Evolutionary conservation across 208 protist genomes (phyloP).

Genomic region (Strigomonas galati): DNA sequence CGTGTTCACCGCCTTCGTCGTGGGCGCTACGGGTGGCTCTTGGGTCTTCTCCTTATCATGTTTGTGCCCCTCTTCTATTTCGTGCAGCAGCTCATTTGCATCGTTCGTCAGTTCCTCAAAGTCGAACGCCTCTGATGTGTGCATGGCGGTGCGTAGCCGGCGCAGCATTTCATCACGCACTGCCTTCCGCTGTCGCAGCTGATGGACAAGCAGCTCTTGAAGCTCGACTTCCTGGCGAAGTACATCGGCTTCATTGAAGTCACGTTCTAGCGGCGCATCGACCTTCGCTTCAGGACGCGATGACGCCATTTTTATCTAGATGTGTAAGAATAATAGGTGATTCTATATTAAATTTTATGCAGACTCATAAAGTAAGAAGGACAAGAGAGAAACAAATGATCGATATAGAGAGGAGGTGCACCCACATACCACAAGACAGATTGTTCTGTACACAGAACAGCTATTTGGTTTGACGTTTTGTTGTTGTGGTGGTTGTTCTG

Average conservation of each 20-base stretch:
- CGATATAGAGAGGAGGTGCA: too few relatives aligned
- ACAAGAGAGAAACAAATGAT: too few relatives aligned
- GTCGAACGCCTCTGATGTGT: slow-evolving; percentile 5
- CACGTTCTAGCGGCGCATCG: neutral
- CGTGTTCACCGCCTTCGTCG: neutral
- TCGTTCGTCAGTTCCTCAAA: slow-evolving; percentile 15
- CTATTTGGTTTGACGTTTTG: too few relatives aligned
- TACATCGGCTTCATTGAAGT: neutral
- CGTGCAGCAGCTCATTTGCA: slow-evolving; percentile 16
- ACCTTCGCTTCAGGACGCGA: too few relatives aligned
- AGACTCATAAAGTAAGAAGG: too few relatives aligned
- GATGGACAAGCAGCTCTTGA: slow-evolving; percentile 26
- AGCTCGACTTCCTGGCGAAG: slow-evolving; percentile 26
- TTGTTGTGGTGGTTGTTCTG: too few relatives aligned
- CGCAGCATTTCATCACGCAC: slow-evolving; percentile 23
- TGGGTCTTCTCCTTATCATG: neutral
- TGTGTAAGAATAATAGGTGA: too few relatives aligned
- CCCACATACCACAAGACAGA: too few relatives aligned
- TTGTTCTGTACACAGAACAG: too few relatives aligned
- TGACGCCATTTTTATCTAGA: too few relatives aligned
- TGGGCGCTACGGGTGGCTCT: neutral
- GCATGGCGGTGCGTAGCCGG: slow-evolving; percentile 20
- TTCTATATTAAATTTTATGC: too few relatives aligned
- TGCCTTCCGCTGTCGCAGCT: slow-evolving; percentile 20
- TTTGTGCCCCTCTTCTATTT: neutral